These are phyloP conservation scores for Capronia americana DNA, from an alignment of 2,329 filamentous ascomycete genomes.

Conservation along the genomic window DNA sequence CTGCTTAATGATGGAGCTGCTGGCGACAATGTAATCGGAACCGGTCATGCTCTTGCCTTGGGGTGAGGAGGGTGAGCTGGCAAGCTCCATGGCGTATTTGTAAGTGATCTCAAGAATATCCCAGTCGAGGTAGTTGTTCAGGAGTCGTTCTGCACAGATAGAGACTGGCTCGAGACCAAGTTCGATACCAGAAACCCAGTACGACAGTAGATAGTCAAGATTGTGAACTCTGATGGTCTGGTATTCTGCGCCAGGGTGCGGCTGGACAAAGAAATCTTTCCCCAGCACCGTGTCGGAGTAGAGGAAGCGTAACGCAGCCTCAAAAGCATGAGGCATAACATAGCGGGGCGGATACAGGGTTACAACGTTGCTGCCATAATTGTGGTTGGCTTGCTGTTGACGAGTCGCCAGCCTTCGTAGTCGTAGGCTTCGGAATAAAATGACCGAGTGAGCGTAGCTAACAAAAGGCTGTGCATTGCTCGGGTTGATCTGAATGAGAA, in stretches of 20 bases:
- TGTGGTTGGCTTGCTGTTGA: constrained; percentile 16
- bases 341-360: constrained; percentile 35
- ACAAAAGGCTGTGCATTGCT: constrained; percentile 30
- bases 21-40: constrained; percentile 31
- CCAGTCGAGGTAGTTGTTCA: constrained; percentile 36
- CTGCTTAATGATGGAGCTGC: constrained; percentile 27
- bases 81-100: constrained; percentile 34
- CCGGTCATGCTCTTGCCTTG: constrained; percentile 32
- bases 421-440: constrained; percentile 37
- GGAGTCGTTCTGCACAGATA: constrained; percentile 34
- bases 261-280: constrained; percentile 34
- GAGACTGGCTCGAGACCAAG: constrained; percentile 37
- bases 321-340: constrained; percentile 38
- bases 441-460: constrained; percentile 33
- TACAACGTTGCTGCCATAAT: constrained; percentile 29
- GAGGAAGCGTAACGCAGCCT: constrained; percentile 39
- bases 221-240: constrained; percentile 32
- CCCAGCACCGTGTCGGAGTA: constrained; percentile 39
- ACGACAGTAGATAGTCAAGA: constrained; percentile 39
- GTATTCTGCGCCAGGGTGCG: constrained; percentile 23
- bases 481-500: constrained; percentile 33
- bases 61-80: constrained; percentile 22
- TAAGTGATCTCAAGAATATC: constrained; percentile 36
- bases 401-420: constrained; percentile 32
- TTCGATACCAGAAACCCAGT: constrained; percentile 39